Percentiles rank a stretch among this genome's conserved stretches.
These are phyloP conservation scores for Agapanthus africanus DNA, from an alignment of 106 monocot species.

Conservation along the genomic window DNA sequence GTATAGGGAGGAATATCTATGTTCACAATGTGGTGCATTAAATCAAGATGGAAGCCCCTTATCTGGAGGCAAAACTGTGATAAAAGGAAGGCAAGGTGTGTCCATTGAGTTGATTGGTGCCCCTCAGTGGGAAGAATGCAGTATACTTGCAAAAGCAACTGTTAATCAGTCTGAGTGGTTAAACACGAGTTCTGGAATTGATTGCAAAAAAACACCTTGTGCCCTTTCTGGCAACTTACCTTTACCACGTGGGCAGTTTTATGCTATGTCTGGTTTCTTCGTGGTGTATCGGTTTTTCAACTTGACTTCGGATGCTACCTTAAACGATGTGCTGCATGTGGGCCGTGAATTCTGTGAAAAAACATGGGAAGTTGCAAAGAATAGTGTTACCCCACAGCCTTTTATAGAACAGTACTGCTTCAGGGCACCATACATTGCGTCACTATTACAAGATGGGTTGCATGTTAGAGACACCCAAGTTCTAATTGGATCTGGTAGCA, in stretches of 20 bases:
- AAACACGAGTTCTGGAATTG: conserved; percentile 42
- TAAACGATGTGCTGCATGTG: conserved; percentile 52
- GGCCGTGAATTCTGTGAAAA: conserved; percentile 74
- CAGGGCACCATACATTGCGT: conserved; percentile 84
- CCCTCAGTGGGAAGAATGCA: conserved; percentile 77
- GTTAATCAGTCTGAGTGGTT: conserved; percentile 85
- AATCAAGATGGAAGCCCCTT: conserved; percentile 50
- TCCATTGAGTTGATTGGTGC: conserved; percentile 54
- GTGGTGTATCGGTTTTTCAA: conserved; percentile 94
- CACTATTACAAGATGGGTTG: conserved; percentile 80
- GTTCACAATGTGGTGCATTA: conserved; percentile 55
- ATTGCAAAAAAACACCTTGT: conserved; percentile 80
- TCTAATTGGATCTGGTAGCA: conserved; percentile 83
- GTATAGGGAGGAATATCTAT: conserved; percentile 67
- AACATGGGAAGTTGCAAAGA: conserved; percentile 75
- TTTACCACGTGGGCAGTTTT: conserved; percentile 67
- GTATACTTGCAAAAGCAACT: conserved; percentile 68
- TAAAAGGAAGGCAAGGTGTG: conserved; percentile 29
- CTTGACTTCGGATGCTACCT: conserved; percentile 59
- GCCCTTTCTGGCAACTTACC: conserved; percentile 53
- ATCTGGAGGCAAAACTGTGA: conserved; percentile 18
- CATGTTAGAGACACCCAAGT: conserved; percentile 75
- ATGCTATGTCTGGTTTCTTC: conserved; percentile 95
- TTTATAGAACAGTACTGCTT: conserved; percentile 98
- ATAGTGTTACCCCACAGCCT: conserved; percentile 85